phyloP scores from a whole-genome alignment of 1,139 yeast species.

The Kodamaea ohmeri region DNA sequence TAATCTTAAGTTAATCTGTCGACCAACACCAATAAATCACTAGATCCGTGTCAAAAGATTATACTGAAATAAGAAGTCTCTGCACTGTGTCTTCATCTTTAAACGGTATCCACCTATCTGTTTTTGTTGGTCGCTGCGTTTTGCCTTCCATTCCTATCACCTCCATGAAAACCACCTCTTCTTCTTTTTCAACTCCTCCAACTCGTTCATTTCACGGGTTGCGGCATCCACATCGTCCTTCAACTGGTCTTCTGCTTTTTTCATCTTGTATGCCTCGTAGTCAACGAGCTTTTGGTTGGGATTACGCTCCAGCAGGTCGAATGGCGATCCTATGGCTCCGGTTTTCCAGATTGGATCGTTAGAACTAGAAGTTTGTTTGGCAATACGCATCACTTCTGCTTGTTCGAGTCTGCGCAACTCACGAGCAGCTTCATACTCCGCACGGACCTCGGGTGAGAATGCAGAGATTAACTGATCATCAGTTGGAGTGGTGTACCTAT shows the following conservation, averaged over 20 bases:
- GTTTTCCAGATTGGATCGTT: conserved; percentile 81
- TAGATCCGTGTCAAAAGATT: too few species aligned
- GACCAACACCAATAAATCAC: too few species aligned
- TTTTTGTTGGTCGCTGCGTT: background rate
- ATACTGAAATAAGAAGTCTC: too few species aligned
- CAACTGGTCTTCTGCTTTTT: conserved; percentile 45
- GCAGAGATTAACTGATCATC: conserved; percentile 73
- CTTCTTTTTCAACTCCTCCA: conserved; percentile 34
- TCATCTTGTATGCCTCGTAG: conserved; percentile 48
- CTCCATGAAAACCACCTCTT: conserved; percentile 21
- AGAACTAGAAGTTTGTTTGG: conserved; percentile 56
- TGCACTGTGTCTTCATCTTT: too few species aligned
- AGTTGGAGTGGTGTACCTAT: conserved; percentile 73
- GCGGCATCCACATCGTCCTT: conserved; percentile 46
- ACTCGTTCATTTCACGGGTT: conserved; percentile 42
- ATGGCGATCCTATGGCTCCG: conserved; percentile 65
- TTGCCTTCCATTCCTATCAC: background rate
- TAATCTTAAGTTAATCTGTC: too few species aligned
- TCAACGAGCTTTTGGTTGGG: conserved; percentile 36
- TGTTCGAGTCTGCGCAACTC: conserved; percentile 65
- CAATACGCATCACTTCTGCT: conserved; percentile 63
- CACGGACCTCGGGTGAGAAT: conserved; percentile 80
- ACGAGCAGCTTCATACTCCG: conserved; percentile 68
- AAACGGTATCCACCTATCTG: background rate
- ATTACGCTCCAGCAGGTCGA: conserved; percentile 38